Base-by-base conservation (phyloP, 2,329 filamentous ascomycete species). In the Karstenula rhodostoma region DNA sequence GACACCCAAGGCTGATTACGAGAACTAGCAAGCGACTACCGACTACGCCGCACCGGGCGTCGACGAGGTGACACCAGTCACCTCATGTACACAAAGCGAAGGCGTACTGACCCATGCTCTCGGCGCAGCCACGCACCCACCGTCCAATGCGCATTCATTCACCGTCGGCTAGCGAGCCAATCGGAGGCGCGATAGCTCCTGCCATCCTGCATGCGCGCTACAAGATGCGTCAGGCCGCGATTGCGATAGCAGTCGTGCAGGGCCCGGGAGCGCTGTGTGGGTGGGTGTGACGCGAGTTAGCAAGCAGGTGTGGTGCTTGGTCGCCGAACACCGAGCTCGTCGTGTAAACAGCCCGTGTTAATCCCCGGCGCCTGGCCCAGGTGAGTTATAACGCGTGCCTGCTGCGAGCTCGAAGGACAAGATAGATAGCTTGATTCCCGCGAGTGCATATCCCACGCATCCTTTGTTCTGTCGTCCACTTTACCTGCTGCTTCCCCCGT, bases 141-240 rank as follows among this genome's bases (percentile, higher is more conserved):
- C 51, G 10, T 44, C 17, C 25, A 44, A 25, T 33, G 15, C 25
- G 27, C 25, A 43, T 27, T 13, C 8, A 49, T 49, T 52, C 49
- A 52, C 33, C 44, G 17, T 50, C 47, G 8, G 25, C 42, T 47
- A 55, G 52, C 52, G 52, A 55, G 19, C 52, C 52, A 55, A 55
- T 55, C 52, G 52, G 52, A 55, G 52, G 29, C 52, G 25, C 40
- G 17, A 47, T 32, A 55, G 52, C 51, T 55, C 52, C 52, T 32
- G 19, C 13, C 35, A 13, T 42, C n/a, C 33, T 6, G 22, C 23
- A n/a, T 42, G 23, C 10, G 37, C 22, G n/a, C 48, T 32, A 32
- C 29, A 32, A 17, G 8, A 15, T 42, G 17, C 2, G 35, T 42
- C 35, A 43, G 3, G 12, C 22, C 3, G 35, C 23, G 35, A 29